Evolutionary conservation across 176 grass and related monocot species (phyloP).

Genomic region (Aegilops tauschii): DNA sequence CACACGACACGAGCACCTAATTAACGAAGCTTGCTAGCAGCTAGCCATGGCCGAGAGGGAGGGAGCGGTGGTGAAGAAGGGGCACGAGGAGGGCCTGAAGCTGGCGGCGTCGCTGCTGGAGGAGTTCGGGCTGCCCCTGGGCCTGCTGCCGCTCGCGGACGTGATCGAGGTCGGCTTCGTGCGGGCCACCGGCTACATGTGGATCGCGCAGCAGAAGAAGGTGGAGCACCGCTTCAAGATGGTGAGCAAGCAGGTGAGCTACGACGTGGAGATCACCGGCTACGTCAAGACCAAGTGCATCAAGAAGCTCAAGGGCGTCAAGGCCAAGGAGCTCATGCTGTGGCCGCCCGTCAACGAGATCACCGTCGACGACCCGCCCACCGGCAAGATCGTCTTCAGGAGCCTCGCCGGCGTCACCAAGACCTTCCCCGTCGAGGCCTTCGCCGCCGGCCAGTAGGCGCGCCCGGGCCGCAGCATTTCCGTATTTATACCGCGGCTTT

Average conservation of each 20-base stretch:
- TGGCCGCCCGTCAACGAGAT: constrained; percentile 82
- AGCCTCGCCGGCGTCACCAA: constrained; percentile 82
- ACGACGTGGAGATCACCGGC: constrained; percentile 52
- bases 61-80: constrained; percentile 24
- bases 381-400: constrained; percentile 82
- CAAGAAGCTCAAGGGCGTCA: constrained; percentile 80
- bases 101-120: constrained; percentile 47
- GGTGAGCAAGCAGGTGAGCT: constrained; percentile 63
- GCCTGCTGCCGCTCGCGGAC: constrained; percentile 63
- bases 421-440: constrained; percentile 78
- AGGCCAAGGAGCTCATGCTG: constrained; percentile 80
- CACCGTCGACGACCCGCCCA: constrained; percentile 47
- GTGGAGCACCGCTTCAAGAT: constrained; percentile 81
- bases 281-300: constrained; percentile 58
- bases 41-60: constrained; percentile 27
- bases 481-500: background rate
- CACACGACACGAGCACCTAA: background rate
- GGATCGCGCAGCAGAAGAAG: constrained; percentile 51
- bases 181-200: constrained; percentile 69
- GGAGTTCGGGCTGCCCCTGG: constrained; percentile 73
- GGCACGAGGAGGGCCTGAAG: constrained; percentile 25
- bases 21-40: background rate
- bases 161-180: constrained; percentile 76
- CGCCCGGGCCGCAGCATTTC: background rate
- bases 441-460: constrained; percentile 60